Evolutionary conservation across 768 basidiomycete genomes (phyloP).

Genomic region (Hericium rajendrae): DNA sequence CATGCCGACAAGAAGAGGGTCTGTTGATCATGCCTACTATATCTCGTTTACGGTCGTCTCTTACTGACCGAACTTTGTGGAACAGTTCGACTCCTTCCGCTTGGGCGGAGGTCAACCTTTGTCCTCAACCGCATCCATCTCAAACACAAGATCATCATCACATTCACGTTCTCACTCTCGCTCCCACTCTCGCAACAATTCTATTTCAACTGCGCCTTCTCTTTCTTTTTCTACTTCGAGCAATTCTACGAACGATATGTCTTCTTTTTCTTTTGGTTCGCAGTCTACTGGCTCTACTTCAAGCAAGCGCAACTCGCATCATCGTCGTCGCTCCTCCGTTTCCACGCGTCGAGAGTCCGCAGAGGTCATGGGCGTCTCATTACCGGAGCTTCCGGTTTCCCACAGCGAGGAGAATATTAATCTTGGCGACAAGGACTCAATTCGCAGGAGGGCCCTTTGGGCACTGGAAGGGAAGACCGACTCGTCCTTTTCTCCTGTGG

Average conservation of each 20-base stretch:
- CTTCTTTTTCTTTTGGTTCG: slow-evolving; percentile 26
- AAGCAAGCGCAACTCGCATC: slow-evolving; percentile 60
- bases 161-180: slow-evolving; percentile 60
- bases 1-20: slow-evolving; percentile 36
- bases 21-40: slow-evolving; percentile 7
- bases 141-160: slow-evolving; percentile 34
- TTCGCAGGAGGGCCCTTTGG: slow-evolving; percentile 75
- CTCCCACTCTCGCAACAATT: slow-evolving; percentile 64
- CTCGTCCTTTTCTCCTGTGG: slow-evolving; percentile 61
- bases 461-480: slow-evolving; percentile 81
- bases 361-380: slow-evolving; percentile 78
- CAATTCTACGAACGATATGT: neutral
- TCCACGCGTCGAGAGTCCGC: slow-evolving; percentile 86
- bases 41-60: neutral
- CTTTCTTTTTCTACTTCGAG: slow-evolving; percentile 18
- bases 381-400: slow-evolving; percentile 55
- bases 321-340: slow-evolving; percentile 77
- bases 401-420: slow-evolving; percentile 59
- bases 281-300: slow-evolving; percentile 23
- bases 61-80: neutral
- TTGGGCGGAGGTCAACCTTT: slow-evolving; percentile 36
- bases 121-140: slow-evolving; percentile 26
- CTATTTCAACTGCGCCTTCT: slow-evolving; percentile 26
- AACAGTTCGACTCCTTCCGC: slow-evolving; percentile 65
- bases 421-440: slow-evolving; percentile 64